Percentiles rank a stretch among this genome's conserved stretches.
Evolutionary conservation across 148 eudicot genomes (phyloP).

Genomic region (Beta vulgaris): DNA sequence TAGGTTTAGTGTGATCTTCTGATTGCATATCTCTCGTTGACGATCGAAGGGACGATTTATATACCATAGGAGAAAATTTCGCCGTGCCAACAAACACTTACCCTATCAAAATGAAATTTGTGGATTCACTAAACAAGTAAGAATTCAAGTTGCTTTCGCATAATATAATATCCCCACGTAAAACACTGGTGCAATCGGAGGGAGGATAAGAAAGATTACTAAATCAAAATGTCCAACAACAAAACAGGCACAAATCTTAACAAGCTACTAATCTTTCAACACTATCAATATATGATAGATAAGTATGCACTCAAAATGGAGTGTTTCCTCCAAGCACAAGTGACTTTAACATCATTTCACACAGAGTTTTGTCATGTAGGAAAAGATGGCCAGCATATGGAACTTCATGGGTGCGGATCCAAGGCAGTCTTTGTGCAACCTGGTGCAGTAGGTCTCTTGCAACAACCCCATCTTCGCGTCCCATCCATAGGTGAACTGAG

Average conservation of each 20-base stretch:
- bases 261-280: not conserved
- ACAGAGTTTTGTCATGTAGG: slow-evolving; percentile 27
- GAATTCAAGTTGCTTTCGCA: too few species aligned
- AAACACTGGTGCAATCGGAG: too few species aligned
- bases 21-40: too few species aligned
- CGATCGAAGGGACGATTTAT: too few species aligned
- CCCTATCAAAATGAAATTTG: too few species aligned
- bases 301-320: not conserved
- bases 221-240: too few species aligned
- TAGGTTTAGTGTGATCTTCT: too few species aligned
- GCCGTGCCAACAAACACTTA: too few species aligned
- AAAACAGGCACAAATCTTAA: not conserved
- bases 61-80: too few species aligned
- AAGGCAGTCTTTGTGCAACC: slow-evolving; percentile 32
- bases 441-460: slow-evolving; percentile 21
- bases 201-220: too few species aligned
- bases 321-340: slow-evolving; percentile 28
- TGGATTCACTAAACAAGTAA: too few species aligned
- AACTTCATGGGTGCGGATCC: slow-evolving; percentile 38
- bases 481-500: slow-evolving; percentile 38
- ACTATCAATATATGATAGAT: not conserved
- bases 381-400: slow-evolving; percentile 38
- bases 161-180: too few species aligned
- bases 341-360: slow-evolving; percentile 32
- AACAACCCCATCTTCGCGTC: slow-evolving; percentile 34